Evolutionary conservation across 495 filamentous ascomycete genomes (phyloP).

Genomic region (Tuber calosporum): DNA sequence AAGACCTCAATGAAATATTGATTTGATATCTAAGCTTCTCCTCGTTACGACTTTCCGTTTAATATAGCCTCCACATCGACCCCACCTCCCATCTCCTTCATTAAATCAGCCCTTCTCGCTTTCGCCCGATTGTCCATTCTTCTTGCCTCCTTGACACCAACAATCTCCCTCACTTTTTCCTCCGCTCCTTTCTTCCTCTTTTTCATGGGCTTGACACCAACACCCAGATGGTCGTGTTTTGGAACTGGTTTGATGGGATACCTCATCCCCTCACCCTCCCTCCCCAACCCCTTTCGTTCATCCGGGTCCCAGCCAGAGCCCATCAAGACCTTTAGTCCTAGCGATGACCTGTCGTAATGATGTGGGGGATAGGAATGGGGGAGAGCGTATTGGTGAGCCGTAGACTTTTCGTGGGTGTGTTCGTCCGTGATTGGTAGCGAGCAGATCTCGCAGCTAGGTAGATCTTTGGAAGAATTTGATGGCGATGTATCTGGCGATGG

Average conservation of each 20-base stretch:
- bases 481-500: neutral
- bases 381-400: conserved; percentile 76
- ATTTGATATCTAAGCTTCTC: neutral
- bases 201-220: conserved; percentile 50
- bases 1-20: conserved; percentile 8
- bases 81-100: conserved; percentile 63
- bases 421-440: conserved; percentile 48
- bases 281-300: conserved; percentile 63
- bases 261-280: conserved; percentile 61
- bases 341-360: conserved; percentile 66
- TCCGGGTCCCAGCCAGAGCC: conserved; percentile 87
- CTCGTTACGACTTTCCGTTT: conserved; percentile 55
- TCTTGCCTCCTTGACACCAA: conserved; percentile 40
- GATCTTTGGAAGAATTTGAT: conserved; percentile 1
- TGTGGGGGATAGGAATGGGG: conserved; percentile 79
- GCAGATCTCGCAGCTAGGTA: conserved; percentile 53
- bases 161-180: conserved; percentile 43
- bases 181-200: conserved; percentile 13
- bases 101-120: conserved; percentile 54
- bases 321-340: conserved; percentile 67
- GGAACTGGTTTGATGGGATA: conserved; percentile 65
- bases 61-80: conserved; percentile 54
- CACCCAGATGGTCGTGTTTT: conserved; percentile 67
- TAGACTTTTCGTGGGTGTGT: conserved; percentile 57
- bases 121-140: conserved; percentile 44